Evolutionary conservation across 2,329 filamentous ascomycete species (phyloP), one percentile per base, ranked within the genome.

Genomic region (Chaetomium olivaceum): DNA sequence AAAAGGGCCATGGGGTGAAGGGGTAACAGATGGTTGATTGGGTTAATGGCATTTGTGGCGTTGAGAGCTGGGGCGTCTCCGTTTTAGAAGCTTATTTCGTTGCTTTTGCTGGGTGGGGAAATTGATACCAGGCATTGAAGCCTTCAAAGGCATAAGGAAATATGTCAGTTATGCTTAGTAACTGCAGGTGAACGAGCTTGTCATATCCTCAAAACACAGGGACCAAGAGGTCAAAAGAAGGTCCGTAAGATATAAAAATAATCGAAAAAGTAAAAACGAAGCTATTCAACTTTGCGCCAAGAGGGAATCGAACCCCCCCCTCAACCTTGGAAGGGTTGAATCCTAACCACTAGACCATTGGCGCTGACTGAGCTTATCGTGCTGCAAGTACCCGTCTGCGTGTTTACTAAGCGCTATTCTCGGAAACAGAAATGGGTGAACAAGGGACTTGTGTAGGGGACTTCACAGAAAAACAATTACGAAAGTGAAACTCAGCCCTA

Each of bases 11-110:
- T n/a, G n/a, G 79, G 74, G 76, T 79, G 3, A 87, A 84, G 77
- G 80, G 83, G 72, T 86, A 8, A 23, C 12, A 12, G 9, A 23
- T 48, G 46, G 46, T 21, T 3, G 46, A 19, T 43, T 43, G 21
- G 46, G 46, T 11, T 23, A 6, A 21, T 48, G 19, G n/a, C 19
- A 48, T 48, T 48, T 23, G 8, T n/a, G 39, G 39, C 39, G 39
- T 43, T 43, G 39, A 19, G 16, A 43, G 4, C 19, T 19, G 16
- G 39, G 7, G 39, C 39, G 39, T 43, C 16, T 19, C 16, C 5
- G 16, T 43, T 39, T n/a, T n/a, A 43, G 39, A 43, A n/a, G 0
- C 19, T 43, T 43, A 43, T 43, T 16, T 19, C 5, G 16, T 43
- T 43, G 39, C n/a, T 36, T 43, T 43, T 19, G 16, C n/a, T 19